Percentiles rank a stretch among this genome's conserved stretches.
Evolutionary conservation across 257 asterid species (phyloP).

Genomic region (Solanum sejunctum): DNA sequence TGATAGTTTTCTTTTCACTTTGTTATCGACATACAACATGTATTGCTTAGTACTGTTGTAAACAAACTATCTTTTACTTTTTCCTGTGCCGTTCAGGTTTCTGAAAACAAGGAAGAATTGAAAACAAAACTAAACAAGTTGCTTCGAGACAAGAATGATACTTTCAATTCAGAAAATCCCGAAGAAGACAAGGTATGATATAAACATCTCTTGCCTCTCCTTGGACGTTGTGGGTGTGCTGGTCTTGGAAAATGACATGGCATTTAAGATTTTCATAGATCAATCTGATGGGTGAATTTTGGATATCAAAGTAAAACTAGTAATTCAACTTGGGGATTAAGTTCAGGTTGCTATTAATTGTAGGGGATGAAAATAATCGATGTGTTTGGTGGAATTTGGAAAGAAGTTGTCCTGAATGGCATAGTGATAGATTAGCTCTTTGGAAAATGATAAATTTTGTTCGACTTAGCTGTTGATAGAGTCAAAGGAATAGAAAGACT

Average conservation of each 20-base stretch:
- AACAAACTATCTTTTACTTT: background rate
- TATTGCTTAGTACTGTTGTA: background rate
- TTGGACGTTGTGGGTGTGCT: background rate
- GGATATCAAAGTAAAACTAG: background rate
- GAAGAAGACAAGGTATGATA: constrained; percentile 79
- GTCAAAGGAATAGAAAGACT: background rate
- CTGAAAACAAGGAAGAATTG: constrained; percentile 74
- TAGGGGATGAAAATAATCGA: background rate
- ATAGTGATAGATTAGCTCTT: background rate
- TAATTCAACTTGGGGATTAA: background rate
- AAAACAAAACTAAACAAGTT: constrained; percentile 64
- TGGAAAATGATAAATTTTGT: background rate
- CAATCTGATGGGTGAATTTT: background rate
- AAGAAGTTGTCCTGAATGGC: background rate
- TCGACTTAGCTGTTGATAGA: background rate
- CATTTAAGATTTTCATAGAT: background rate
- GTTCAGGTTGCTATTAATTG: background rate
- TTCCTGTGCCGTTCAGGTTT: constrained; percentile 24
- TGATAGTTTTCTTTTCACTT: background rate
- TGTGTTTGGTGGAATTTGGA: background rate
- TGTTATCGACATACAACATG: background rate
- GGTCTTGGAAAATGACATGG: background rate
- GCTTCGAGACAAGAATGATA: constrained; percentile 80
- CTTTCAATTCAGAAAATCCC: constrained; percentile 47
- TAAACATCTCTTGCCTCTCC: background rate